These are phyloP conservation scores for Spergularia bocconei DNA, from an alignment of 148 eudicot genomes.

Conservation along the genomic window DNA sequence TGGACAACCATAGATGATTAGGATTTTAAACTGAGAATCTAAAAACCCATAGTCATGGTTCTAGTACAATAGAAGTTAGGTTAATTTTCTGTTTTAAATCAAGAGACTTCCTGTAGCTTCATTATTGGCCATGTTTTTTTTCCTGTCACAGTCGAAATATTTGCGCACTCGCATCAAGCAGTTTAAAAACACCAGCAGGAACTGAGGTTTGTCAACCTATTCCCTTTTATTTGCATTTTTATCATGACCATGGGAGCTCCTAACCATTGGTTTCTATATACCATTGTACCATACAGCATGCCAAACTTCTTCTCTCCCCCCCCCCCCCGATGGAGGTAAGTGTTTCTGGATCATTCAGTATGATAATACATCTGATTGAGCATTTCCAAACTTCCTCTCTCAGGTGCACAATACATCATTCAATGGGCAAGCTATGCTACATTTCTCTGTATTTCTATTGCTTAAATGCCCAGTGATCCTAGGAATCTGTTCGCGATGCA, in stretches of 20 bases:
- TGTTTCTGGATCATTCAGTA: neutral
- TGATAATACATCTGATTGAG: constrained; percentile 6
- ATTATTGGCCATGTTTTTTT: neutral
- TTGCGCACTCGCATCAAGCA: neutral
- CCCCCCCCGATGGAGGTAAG: neutral
- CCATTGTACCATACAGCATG: neutral
- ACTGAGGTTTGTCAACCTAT: neutral
- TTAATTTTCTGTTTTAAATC: neutral
- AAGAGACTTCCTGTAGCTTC: neutral
- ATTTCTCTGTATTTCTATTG: neutral
- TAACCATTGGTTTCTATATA: neutral
- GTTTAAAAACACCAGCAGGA: neutral
- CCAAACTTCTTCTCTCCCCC: neutral
- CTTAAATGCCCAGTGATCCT: neutral
- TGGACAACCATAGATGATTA: neutral
- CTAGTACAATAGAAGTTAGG: neutral
- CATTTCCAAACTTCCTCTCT: neutral
- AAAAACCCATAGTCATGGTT: neutral
- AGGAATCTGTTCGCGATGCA: no score
- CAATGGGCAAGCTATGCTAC: neutral
- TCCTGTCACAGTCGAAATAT: neutral
- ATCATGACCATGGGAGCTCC: neutral
- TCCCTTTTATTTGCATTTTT: neutral
- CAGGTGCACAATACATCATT: neutral
- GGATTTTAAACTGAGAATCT: neutral